Conservation (phyloP, 1,284 basidiomycete genomes). For the Sporisorium iseilematis-ciliati region DNA sequence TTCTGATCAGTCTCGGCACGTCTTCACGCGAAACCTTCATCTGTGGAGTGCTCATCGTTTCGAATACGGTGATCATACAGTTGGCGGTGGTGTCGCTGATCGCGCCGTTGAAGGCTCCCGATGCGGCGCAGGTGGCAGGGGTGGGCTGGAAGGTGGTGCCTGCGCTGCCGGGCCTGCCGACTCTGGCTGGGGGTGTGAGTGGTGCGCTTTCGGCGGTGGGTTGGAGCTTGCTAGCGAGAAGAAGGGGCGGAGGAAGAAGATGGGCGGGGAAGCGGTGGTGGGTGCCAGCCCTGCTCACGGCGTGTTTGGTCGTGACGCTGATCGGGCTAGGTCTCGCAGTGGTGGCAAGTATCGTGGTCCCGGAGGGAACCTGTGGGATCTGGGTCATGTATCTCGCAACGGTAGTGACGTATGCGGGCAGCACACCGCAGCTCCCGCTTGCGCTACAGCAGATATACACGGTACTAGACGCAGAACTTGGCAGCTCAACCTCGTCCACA, state of each 20-base stretch:
- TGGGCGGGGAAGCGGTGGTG: slow-evolving; percentile 16
- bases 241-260: background rate
- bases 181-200: slow-evolving; percentile 22
- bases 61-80: slow-evolving; percentile 31
- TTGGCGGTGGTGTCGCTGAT: slow-evolving; percentile 28
- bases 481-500: background rate
- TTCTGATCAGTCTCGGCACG: slow-evolving; percentile 29
- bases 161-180: slow-evolving; percentile 23
- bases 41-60: slow-evolving; percentile 30
- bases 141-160: slow-evolving; percentile 7
- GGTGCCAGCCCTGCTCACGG: slow-evolving; percentile 22
- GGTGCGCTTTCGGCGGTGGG: slow-evolving; percentile 11
- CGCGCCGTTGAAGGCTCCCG: slow-evolving; percentile 11
- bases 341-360: slow-evolving; percentile 17
- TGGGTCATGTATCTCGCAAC: slow-evolving; percentile 30
- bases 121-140: background rate
- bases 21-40: slow-evolving; percentile 39
- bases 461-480: slow-evolving; percentile 21
- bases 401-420: slow-evolving; percentile 13
- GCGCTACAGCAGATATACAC: slow-evolving; percentile 33
- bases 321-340: slow-evolving; percentile 18
- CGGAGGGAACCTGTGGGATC: slow-evolving; percentile 4
- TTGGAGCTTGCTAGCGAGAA: slow-evolving; percentile 14
- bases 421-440: slow-evolving; percentile 33
- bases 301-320: slow-evolving; percentile 17